Percentiles rank a stretch among this genome's conserved stretches.
phyloP scores from a whole-genome alignment of 345 rosid species.

The Luvunga scandens region DNA sequence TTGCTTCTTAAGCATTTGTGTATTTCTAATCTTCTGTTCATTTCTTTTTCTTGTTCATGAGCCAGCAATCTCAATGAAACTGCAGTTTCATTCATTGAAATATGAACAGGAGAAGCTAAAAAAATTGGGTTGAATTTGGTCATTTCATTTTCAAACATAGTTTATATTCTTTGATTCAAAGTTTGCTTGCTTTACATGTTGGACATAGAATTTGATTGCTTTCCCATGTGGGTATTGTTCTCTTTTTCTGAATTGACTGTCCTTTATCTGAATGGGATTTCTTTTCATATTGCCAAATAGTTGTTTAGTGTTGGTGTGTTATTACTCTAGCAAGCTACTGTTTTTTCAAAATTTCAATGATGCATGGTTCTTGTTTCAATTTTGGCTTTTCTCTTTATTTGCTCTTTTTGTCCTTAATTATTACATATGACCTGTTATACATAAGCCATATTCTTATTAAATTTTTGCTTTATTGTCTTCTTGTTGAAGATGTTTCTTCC shows the following conservation, averaged over 20 bases:
- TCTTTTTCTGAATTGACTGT: slow-evolving; percentile 18
- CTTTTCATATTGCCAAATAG: not conserved
- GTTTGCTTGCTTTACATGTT: slow-evolving; percentile 14
- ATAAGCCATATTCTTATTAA: not conserved
- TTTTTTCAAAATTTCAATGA: slow-evolving; percentile 18
- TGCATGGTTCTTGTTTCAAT: slow-evolving; percentile 14
- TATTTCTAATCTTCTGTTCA: not conserved
- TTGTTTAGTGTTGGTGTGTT: not conserved
- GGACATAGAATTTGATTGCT: slow-evolving; percentile 14
- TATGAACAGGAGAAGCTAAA: not conserved
- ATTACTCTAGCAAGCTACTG: not conserved
- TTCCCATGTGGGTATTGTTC: slow-evolving; percentile 27
- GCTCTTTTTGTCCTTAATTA: slow-evolving; percentile 15
- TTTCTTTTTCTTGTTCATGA: too few relatives aligned
- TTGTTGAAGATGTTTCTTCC: not conserved
- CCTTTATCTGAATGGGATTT: not conserved
- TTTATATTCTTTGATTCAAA: slow-evolving; percentile 15
- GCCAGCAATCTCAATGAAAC: too few relatives aligned
- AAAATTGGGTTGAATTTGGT: not conserved
- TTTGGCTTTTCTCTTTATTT: slow-evolving; percentile 13
- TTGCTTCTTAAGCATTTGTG: not conserved
- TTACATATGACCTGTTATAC: slow-evolving; percentile 15
- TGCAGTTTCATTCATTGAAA: not conserved
- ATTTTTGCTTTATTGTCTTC: slow-evolving; percentile 5
- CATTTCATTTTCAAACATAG: not conserved